phyloP scores from a whole-genome alignment of 163 green algal species.

The Chloroidium sp. region DNA sequence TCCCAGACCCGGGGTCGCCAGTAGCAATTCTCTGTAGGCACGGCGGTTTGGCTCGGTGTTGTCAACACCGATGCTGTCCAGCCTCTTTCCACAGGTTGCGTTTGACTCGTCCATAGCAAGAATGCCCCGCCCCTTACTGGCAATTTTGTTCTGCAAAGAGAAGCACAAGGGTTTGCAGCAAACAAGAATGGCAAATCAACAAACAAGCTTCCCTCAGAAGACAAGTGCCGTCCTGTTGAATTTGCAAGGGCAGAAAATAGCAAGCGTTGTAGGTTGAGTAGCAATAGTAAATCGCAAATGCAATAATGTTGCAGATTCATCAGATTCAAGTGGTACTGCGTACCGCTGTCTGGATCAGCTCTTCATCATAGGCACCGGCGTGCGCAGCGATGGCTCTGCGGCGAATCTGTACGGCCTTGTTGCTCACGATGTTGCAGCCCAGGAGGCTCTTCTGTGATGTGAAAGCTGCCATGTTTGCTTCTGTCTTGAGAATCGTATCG shows the following conservation, averaged over 20 bases:
- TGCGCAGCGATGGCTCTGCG: constrained; percentile 22
- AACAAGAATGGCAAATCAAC: too few relatives aligned
- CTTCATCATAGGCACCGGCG: constrained; percentile 80
- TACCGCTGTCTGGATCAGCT: constrained; percentile 89
- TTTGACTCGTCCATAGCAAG: constrained; percentile 99
- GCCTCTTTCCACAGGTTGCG: constrained; percentile 94
- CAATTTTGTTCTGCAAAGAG: constrained; percentile 71
- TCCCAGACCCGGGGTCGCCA: constrained; percentile 72
- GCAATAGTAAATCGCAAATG: background rate
- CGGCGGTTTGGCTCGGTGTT: constrained; percentile 98
- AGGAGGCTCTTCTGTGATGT: too few relatives aligned
- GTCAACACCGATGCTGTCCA: constrained; percentile 96
- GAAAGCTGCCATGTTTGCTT: too few relatives aligned
- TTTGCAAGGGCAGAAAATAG: background rate
- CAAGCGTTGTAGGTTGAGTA: background rate
- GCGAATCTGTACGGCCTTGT: too few relatives aligned
- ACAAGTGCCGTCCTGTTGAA: background rate
- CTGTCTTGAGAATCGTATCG: too few relatives aligned
- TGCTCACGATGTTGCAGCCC: too few relatives aligned
- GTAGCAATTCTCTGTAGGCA: constrained; percentile 93
- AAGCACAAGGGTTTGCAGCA: too few relatives aligned
- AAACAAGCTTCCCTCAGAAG: too few relatives aligned
- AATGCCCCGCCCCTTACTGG: constrained; percentile 79
- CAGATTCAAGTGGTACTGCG: constrained; percentile 5
- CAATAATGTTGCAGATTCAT: background rate